phyloP scores from a whole-genome alignment of 352 stramenopile species.

The Phytopythium chamaehyphon region DNA sequence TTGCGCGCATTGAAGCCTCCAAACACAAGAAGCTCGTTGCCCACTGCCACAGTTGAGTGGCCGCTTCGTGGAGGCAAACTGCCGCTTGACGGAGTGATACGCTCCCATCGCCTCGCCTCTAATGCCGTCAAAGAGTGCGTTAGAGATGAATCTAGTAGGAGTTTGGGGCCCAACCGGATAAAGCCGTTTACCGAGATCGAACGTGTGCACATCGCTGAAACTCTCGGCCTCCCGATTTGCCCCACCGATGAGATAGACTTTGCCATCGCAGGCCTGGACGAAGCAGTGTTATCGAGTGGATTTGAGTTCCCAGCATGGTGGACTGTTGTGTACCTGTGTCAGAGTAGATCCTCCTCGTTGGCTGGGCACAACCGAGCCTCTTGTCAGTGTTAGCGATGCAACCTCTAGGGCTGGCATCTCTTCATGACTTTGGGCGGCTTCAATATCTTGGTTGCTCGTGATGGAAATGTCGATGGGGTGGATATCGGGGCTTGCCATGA shows the following conservation, averaged over 20 bases:
- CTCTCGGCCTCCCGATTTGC: slow-evolving; percentile 47
- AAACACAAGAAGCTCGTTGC: slow-evolving; percentile 43
- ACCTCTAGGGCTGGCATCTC: neutral
- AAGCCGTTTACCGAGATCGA: slow-evolving; percentile 39
- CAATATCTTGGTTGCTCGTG: neutral
- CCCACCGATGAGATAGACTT: slow-evolving; percentile 60
- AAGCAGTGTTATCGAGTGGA: too few relatives aligned
- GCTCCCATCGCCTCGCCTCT: slow-evolving; percentile 20
- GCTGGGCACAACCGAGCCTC: slow-evolving; percentile 12
- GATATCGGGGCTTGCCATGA: neutral
- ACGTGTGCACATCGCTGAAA: slow-evolving; percentile 48
- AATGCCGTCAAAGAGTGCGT: neutral
- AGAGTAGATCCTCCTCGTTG: slow-evolving; percentile 48
- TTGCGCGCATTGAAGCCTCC: slow-evolving; percentile 44
- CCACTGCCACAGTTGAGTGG: slow-evolving; percentile 52
- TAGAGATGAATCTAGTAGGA: neutral
- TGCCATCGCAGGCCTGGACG: slow-evolving; percentile 4
- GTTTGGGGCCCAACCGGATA: neutral
- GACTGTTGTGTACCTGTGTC: slow-evolving; percentile 26
- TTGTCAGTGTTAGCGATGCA: neutral
- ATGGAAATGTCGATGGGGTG: slow-evolving; percentile 4
- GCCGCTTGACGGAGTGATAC: slow-evolving; percentile 10
- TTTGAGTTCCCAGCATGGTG: too few relatives aligned
- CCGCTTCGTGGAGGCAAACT: slow-evolving; percentile 48
- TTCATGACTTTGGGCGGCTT: neutral